Conservation (phyloP, 495 filamentous ascomycete genomes). For the Lasiosphaeria hispida region DNA sequence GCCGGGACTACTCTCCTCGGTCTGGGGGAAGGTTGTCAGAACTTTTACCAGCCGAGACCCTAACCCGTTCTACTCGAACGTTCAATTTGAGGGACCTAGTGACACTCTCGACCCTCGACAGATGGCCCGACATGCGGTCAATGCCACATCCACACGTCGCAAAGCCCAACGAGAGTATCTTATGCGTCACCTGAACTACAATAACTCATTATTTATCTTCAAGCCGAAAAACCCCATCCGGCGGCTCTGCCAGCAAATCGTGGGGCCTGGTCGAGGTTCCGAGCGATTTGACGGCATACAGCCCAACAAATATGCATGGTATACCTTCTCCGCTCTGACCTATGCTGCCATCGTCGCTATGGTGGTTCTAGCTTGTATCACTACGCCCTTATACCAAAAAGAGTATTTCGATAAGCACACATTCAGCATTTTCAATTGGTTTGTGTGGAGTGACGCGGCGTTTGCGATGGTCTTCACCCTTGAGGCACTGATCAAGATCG, state of each 20-base stretch:
- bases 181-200: conserved; percentile 82
- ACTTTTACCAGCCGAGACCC: conserved; percentile 65
- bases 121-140: conserved; percentile 86
- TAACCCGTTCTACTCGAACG: conserved; percentile 91
- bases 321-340: conserved; percentile 86
- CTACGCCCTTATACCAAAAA: conserved; percentile 89
- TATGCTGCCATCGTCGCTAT: conserved; percentile 94
- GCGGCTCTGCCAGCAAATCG: conserved; percentile 80
- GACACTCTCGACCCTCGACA: conserved; percentile 78
- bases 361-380: conserved; percentile 92
- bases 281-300: conserved; percentile 83
- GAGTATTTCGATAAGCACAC: conserved; percentile 64
- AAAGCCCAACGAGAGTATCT: conserved; percentile 89
- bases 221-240: conserved; percentile 71
- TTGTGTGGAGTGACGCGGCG: conserved; percentile 83
- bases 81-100: conserved; percentile 67
- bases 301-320: conserved; percentile 87
- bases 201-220: conserved; percentile 89
- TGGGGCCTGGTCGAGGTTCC: conserved; percentile 84
- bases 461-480: conserved; percentile 86
- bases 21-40: conserved; percentile 55
- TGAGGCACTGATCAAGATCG: conserved; percentile 87
- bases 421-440: conserved; percentile 70
- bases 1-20: conserved; percentile 52
- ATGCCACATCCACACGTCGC: conserved; percentile 76